Base-by-base conservation (phyloP, 768 basidiomycete species). In the Serendipita sp. region DNA sequence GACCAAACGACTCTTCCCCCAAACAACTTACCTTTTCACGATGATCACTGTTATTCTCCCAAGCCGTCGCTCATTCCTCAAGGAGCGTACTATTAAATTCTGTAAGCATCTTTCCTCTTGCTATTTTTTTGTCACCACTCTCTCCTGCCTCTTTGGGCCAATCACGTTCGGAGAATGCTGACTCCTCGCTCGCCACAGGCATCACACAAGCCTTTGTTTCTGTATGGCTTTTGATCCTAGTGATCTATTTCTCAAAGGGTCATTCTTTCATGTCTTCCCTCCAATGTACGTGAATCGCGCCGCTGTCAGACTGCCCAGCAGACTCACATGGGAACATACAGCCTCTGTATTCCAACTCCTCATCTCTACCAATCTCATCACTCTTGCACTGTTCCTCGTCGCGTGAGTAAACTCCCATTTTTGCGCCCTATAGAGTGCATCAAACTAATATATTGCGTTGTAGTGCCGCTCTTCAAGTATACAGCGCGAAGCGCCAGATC, bases 271-370 rank as follows among this genome's bases (percentile, higher is more conserved):
- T 54, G 52, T 54, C 52, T 10, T 11, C 52, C 52, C 52, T 54
- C 52, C 52, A 54, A 23, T 23, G 23, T 23, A 23, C 23, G 32
- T 52, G 48, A 7, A 52, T 32, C 18, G 18, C 32, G 48, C 48
- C 48, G 18, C 48, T 52, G 18, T n/a, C 5, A 5, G 16, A 8
- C 5, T 5, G 7, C 18, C 32, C 48, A 23, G 18, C 32, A 18
- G 8, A 18, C 48, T 18, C 48, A 32, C 32, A 32, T n/a, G 48
- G 7, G 8, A 18, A 23, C 23, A 23, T 23, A 18, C 32, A 60
- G 56, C 56, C 34, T 60, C 56, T 35, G 56, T 60, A 23, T 60
- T 28, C 56, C 56, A 60, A 60, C 35, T 60, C 56, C 56, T 60
- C 56, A 60, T 60, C 35, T 30, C 56, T 35, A 60, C 56, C 28